These are phyloP conservation scores for Dioscorea zingiberensis DNA, from an alignment of 106 monocot genomes.

Conservation along the genomic window DNA sequence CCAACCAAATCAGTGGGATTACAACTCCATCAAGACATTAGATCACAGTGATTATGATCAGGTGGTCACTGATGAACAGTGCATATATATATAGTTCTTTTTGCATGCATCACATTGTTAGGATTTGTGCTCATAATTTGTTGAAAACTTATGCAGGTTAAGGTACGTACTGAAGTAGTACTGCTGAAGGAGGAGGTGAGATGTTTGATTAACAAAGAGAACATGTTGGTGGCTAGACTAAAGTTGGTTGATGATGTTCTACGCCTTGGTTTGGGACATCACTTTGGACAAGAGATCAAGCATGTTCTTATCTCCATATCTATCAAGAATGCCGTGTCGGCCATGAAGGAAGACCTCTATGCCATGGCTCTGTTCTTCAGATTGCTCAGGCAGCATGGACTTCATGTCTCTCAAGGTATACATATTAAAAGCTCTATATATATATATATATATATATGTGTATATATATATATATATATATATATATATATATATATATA, in stretches of 20 bases:
- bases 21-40: background rate
- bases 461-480: too few species aligned
- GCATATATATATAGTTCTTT: too few species aligned
- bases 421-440: background rate
- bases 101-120: background rate
- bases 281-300: constrained; percentile 11
- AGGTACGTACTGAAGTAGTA: background rate
- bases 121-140: background rate
- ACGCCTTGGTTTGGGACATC: constrained; percentile 12
- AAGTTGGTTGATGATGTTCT: constrained; percentile 11
- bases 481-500: too few species aligned
- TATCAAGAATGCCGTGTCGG: background rate
- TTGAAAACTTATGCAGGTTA: background rate
- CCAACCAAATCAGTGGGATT: constrained; percentile 8
- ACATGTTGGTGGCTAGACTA: background rate
- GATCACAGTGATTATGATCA: background rate
- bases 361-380: constrained; percentile 7
- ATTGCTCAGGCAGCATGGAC: constrained; percentile 7
- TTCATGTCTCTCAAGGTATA: constrained; percentile 7
- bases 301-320: background rate
- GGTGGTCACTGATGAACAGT: background rate
- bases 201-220: background rate
- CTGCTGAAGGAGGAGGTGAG: constrained; percentile 10
- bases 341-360: constrained; percentile 6
- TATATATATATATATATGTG: too few species aligned